phyloP scores from a whole-genome alignment of 1,284 basidiomycete genomes.

The Cystobasidium slooffiae region DNA sequence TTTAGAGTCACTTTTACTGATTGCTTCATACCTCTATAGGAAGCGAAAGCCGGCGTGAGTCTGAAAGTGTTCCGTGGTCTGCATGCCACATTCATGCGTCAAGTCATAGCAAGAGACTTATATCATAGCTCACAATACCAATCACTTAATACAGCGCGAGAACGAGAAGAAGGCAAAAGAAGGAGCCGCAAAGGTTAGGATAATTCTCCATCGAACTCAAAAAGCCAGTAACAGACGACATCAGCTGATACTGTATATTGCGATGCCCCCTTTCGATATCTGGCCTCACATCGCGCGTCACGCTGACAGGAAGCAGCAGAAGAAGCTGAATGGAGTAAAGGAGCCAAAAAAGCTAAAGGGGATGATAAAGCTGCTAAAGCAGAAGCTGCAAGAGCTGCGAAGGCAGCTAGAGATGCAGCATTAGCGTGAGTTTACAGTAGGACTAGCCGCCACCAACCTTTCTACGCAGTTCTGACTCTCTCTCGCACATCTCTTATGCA shows the following conservation, averaged over 20 bases:
- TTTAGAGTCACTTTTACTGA: not conserved
- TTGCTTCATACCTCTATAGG: not conserved
- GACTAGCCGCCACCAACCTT: not conserved
- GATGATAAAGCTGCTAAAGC: constrained; percentile 70
- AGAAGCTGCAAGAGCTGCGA: constrained; percentile 72
- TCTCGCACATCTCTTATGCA: constrained; percentile 67
- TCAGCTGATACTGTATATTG: too few species aligned
- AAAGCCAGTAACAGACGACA: too few species aligned
- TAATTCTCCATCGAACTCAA: too few species aligned
- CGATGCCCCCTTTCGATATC: not conserved
- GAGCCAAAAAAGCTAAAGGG: constrained; percentile 63
- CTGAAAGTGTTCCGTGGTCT: not conserved
- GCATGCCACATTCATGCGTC: not conserved
- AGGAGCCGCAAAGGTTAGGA: constrained; percentile 22
- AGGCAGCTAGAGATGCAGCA: constrained; percentile 31
- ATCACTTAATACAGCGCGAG: constrained; percentile 23
- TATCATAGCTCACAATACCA: not conserved
- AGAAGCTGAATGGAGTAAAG: constrained; percentile 75
- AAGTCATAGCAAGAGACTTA: not conserved
- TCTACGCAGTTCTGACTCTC: constrained; percentile 71
- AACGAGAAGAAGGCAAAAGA: constrained; percentile 43
- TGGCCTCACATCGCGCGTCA: not conserved
- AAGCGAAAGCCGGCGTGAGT: constrained; percentile 42
- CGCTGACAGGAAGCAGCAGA: constrained; percentile 63
- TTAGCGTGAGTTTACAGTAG: constrained; percentile 20